A percentile compares a stretch with the other conserved stretches of the same genome.
phyloP scores from a whole-genome alignment of 192 early-diverging fungal species.

The Lobulomyces angularis region DNA sequence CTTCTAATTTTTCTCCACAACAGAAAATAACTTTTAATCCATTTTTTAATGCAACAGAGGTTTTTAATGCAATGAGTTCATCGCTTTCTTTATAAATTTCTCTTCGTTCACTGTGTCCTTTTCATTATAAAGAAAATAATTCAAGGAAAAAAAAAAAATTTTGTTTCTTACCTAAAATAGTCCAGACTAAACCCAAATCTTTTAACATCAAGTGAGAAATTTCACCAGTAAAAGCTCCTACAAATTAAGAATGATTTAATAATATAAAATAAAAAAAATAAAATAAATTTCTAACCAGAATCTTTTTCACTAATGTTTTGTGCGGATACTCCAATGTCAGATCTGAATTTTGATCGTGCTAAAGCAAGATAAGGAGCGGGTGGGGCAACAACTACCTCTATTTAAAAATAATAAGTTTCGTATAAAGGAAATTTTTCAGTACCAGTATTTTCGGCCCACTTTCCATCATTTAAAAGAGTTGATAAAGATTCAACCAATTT shows the following conservation, averaged over 20 bases:
- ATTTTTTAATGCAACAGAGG: slow-evolving; percentile 64
- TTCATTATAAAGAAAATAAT: too few relatives aligned
- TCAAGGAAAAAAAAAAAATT: too few relatives aligned
- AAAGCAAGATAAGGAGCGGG: slow-evolving; percentile 81
- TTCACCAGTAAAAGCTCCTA: slow-evolving; percentile 98
- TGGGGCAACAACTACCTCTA: slow-evolving; percentile 95
- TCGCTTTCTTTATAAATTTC: slow-evolving; percentile 80
- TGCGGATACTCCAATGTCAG: slow-evolving; percentile 79
- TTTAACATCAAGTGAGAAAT: slow-evolving; percentile 79
- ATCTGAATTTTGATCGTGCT: slow-evolving; percentile 56
- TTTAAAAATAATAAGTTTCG: slow-evolving; percentile 1
- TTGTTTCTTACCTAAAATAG: slow-evolving; percentile 94
- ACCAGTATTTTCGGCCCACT: slow-evolving; percentile 53
- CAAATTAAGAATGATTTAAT: too few relatives aligned
- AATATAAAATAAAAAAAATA: too few relatives aligned
- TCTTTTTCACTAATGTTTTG: slow-evolving; percentile 84
- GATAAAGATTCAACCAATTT: slow-evolving; percentile 63
- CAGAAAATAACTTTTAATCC: slow-evolving; percentile 90
- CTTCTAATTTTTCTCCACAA: slow-evolving; percentile 88
- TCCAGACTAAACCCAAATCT: slow-evolving; percentile 91
- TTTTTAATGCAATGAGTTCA: slow-evolving; percentile 23
- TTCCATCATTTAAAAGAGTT: slow-evolving; percentile 60
- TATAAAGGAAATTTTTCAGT: not conserved
- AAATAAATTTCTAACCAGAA: too few relatives aligned
- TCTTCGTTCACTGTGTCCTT: slow-evolving; percentile 97